Evolutionary conservation across 2,329 filamentous ascomycete species (phyloP).

Genomic region (Fusarium phyllophilum): DNA sequence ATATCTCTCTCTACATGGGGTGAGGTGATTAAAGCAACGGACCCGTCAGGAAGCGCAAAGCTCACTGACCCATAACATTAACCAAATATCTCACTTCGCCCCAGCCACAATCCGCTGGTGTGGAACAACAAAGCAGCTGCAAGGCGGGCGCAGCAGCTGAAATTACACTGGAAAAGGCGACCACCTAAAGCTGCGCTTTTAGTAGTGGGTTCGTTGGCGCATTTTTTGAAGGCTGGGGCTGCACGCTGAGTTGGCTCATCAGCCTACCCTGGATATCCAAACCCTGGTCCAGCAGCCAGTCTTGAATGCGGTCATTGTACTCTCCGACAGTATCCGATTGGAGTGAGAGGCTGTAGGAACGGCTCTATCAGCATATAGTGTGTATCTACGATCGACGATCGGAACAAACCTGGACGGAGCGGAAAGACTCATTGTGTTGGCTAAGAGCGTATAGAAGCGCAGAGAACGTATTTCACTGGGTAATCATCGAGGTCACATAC

Average conservation of each 20-base stretch:
- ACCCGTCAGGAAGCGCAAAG: fast-evolving
- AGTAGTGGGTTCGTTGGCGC: background rate
- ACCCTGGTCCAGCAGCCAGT: background rate
- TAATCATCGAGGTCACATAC: too few relatives aligned
- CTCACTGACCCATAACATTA: fast-evolving
- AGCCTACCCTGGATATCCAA: background rate
- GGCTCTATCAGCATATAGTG: fast-evolving
- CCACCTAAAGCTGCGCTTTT: background rate
- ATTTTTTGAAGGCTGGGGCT: background rate
- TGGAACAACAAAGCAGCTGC: background rate
- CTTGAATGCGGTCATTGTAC: background rate
- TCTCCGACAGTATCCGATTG: fast-evolving
- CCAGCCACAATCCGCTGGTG: background rate
- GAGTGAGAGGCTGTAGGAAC: background rate
- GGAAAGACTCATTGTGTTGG: too few relatives aligned
- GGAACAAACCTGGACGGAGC: background rate
- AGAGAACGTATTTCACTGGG: too few relatives aligned
- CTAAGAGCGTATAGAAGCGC: too few relatives aligned
- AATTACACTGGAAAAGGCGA: background rate
- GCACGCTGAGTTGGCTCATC: background rate
- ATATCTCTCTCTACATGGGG: fast-evolving
- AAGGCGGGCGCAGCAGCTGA: too few relatives aligned
- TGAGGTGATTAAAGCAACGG: background rate
- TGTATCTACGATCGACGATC: fast-evolving
- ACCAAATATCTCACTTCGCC: fast-evolving